Evolutionary conservation across 2,329 filamentous ascomycete genomes (phyloP).

Genomic region (Cytospora schulzeri): DNA sequence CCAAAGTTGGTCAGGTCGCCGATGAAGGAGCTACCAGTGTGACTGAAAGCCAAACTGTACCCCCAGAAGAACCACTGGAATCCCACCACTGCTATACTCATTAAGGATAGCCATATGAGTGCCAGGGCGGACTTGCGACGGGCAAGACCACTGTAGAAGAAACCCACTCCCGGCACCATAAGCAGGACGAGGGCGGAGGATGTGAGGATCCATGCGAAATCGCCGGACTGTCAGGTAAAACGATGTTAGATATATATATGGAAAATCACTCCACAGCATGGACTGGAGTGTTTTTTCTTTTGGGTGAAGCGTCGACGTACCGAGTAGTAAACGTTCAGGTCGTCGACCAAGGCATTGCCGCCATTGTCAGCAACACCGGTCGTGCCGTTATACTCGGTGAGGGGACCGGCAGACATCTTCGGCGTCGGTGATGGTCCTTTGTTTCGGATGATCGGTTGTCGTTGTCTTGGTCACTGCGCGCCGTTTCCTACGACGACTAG

Average conservation of each 20-base stretch:
- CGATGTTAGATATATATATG: not conserved
- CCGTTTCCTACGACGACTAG: not conserved
- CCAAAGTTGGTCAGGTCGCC: conserved; percentile 82
- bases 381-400: conserved; percentile 53
- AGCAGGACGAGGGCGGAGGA: conserved; percentile 79
- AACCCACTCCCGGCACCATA: conserved; percentile 92
- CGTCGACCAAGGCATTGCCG: conserved; percentile 59
- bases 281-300: conserved; percentile 31
- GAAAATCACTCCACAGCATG: not conserved
- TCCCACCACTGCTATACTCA: conserved; percentile 75
- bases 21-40: conserved; percentile 75
- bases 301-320: conserved; percentile 47
- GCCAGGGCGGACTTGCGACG: conserved; percentile 87
- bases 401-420: conserved; percentile 39
- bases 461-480: not conserved
- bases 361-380: conserved; percentile 47
- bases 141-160: conserved; percentile 92
- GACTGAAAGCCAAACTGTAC: conserved; percentile 83
- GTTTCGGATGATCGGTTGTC: not conserved
- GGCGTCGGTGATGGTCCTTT: not conserved
- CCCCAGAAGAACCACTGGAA: conserved; percentile 99
- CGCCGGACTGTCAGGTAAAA: conserved; percentile 60
- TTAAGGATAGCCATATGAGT: conserved; percentile 81
- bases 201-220: conserved; percentile 80
- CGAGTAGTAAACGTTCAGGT: conserved; percentile 86